Conservation (phyloP, 2,329 filamentous ascomycete genomes). For the Fusarium sarcochroum region DNA sequence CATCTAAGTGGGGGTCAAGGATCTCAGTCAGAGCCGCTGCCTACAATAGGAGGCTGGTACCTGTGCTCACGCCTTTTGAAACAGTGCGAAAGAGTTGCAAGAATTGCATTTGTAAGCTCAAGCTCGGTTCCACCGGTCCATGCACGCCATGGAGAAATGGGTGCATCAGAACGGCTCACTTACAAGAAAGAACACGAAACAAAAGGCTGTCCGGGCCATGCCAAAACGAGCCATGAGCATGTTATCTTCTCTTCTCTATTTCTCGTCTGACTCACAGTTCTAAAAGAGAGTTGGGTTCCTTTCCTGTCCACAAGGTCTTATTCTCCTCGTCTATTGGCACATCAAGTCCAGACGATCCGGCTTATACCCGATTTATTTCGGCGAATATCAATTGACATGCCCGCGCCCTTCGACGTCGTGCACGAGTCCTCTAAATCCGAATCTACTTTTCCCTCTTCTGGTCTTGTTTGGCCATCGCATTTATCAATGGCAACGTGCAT, state of each 20-base stretch:
- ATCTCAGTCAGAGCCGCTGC: constrained; percentile 5
- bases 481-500: constrained; percentile 8
- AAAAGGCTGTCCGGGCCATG: constrained; percentile 32
- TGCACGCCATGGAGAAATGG: constrained; percentile 5
- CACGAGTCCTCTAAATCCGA: constrained; percentile 26
- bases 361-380: constrained; percentile 23
- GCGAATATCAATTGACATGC: constrained; percentile 45
- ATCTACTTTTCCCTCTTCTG: constrained; percentile 9
- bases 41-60: constrained; percentile 20
- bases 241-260: constrained; percentile 1
- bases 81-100: constrained; percentile 39
- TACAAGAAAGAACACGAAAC: constrained; percentile 34
- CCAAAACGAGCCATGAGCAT: constrained; percentile 28
- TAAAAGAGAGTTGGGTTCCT: background rate
- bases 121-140: constrained; percentile 24
- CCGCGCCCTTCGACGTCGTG: constrained; percentile 41
- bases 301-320: constrained; percentile 1
- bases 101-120: constrained; percentile 48
- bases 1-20: constrained; percentile 26
- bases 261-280: constrained; percentile 22
- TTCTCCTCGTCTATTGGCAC: background rate
- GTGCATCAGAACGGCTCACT: constrained; percentile 16
- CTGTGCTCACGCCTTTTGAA: background rate
- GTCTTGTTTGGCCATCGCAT: background rate
- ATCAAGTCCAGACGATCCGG: background rate